Base-by-base conservation (phyloP, 1,284 basidiomycete genomes). In the Xerocomus amazonicus region DNA sequence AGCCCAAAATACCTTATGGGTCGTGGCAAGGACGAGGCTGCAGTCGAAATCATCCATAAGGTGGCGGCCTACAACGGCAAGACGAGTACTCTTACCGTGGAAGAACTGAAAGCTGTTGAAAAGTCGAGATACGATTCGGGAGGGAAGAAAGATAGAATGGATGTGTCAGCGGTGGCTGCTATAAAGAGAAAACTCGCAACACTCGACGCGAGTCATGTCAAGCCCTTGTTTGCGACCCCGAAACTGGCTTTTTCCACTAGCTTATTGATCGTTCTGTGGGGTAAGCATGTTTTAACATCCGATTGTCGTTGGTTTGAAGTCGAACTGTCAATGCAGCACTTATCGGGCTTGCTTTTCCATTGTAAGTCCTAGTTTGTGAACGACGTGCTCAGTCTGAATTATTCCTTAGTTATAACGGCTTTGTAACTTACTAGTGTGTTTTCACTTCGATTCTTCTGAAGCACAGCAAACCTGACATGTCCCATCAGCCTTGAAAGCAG, bases 1-100 rank as follows among this genome's bases (percentile, higher is more conserved):
- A 83, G 82, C 48, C 87, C 87, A 4, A 87, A 87, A 64, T 90
- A 76, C 66, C 76, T 92, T 28, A 79, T 92, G 64, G 81, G 81
- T 6, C 79, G 82, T 50, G 88, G 88, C 1, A 71, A 73, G 34
- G 88, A 92, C 57, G 76, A 74, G 13, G 79, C 84, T 44, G 90
- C 90, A 0, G 80, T 92, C 23, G 77, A 77, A 14, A 76, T 90
- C 44, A 70, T 93, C 19, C 77, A 83, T 52, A 73, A 73, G 28
- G 77, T 92, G 16, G 90, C 90, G 2, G 67, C 68, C 29, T 87
- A 81, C 68, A 92, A 95, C 62, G 75, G 78, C 2, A 75, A 56
- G 43, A 69, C 62, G 40, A 73, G 68, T 45, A 60, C 43, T 43
- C 69, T 86, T 31, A 78, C 73, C 6, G 53, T 81, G 7, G 80